phyloP scores from a whole-genome alignment of 23 red algal species.

The Gracilaria domingensis region DNA sequence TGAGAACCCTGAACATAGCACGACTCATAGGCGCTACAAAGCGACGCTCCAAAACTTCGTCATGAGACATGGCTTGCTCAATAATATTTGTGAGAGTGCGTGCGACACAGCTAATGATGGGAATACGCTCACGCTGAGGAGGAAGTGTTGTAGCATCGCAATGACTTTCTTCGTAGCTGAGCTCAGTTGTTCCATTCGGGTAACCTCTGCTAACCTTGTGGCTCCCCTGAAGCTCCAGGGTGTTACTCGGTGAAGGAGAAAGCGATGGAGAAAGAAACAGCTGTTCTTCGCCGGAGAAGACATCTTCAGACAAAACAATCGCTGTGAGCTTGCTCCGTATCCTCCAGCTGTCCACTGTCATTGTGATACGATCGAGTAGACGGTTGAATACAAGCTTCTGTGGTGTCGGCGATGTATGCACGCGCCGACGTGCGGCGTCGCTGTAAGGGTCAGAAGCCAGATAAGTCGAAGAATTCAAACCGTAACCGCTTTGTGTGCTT shows the following conservation, averaged over 20 bases:
- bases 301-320: neutral
- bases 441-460: neutral
- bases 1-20: constrained; percentile 24
- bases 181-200: neutral
- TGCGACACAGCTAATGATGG: constrained; percentile 31
- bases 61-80: constrained; percentile 29
- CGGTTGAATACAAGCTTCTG: neutral
- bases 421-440: neutral
- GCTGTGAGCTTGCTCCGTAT: neutral
- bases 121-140: neutral
- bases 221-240: neutral
- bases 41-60: constrained; percentile 12
- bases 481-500: neutral
- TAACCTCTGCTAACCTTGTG: neutral
- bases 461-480: neutral
- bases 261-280: neutral
- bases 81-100: constrained; percentile 20
- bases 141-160: neutral
- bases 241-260: too few relatives aligned
- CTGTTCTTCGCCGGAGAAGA: neutral
- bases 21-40: constrained; percentile 54
- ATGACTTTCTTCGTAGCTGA: neutral
- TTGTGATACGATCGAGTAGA: neutral
- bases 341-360: neutral
- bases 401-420: neutral